A percentile compares a stretch with the other conserved stretches of the same genome.
phyloP scores from a whole-genome alignment of 23 red algal species.

The Gracilariopsis chorda region DNA sequence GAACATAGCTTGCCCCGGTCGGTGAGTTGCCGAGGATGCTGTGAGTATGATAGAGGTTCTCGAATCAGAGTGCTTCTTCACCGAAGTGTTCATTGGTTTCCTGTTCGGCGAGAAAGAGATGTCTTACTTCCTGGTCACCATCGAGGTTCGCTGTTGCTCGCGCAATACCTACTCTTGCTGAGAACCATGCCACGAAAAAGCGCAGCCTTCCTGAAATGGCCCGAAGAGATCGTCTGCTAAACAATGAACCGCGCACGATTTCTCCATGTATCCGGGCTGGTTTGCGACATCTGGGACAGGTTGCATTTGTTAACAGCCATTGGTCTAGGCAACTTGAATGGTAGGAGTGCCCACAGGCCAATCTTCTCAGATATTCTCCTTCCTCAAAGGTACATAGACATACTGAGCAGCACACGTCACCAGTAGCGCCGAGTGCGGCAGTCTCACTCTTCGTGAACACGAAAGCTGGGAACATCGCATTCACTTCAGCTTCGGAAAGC shows the following conservation, averaged over 20 bases:
- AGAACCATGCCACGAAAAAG: background rate
- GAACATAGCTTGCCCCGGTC: too few species aligned
- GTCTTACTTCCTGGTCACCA: background rate
- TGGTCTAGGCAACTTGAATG: conserved; percentile 44
- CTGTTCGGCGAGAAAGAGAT: background rate
- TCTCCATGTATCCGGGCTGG: conserved; percentile 25
- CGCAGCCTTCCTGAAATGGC: background rate
- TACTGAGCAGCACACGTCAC: conserved; percentile 27
- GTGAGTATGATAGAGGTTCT: background rate
- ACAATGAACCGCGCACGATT: background rate
- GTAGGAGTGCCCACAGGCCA: conserved; percentile 50
- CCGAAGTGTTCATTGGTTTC: background rate
- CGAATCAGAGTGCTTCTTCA: background rate
- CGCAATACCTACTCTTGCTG: background rate
- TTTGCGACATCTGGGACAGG: conserved; percentile 59
- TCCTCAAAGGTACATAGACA: conserved; percentile 40
- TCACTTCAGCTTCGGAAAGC: conserved; percentile 39
- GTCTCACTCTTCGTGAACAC: conserved; percentile 33
- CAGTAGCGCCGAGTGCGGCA: conserved; percentile 24
- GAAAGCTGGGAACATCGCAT: conserved; percentile 49
- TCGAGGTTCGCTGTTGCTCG: background rate
- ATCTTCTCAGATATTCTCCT: conserved; percentile 24
- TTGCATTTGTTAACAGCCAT: conserved; percentile 39
- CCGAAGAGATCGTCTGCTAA: background rate
- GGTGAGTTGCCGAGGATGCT: too few species aligned